These are phyloP conservation scores for Cucurbita maxima DNA, from an alignment of 306 rosid genomes.

Conservation along the genomic window DNA sequence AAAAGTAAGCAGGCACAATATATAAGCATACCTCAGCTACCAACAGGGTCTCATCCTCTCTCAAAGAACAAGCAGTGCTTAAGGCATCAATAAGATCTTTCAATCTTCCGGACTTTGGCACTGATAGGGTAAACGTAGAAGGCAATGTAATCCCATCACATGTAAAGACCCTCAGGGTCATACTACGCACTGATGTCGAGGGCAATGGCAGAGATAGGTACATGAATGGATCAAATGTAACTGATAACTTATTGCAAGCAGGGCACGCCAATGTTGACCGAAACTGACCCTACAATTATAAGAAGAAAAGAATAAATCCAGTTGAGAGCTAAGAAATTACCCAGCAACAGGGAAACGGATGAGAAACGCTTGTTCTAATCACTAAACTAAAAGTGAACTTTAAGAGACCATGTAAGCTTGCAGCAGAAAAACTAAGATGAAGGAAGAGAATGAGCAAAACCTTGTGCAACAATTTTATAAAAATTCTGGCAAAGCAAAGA, in stretches of 20 bases:
- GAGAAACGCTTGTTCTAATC: neutral
- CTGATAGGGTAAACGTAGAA: slow-evolving; percentile 28
- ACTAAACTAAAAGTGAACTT: neutral
- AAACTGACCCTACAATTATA: slow-evolving; percentile 58
- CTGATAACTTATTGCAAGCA: slow-evolving; percentile 52
- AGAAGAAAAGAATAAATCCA: neutral
- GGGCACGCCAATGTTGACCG: slow-evolving; percentile 76
- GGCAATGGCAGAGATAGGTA: slow-evolving; percentile 78
- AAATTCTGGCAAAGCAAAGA: neutral
- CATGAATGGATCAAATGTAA: slow-evolving; percentile 91
- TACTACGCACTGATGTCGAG: slow-evolving; percentile 45
- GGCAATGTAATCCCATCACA: slow-evolving; percentile 47
- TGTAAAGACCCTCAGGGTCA: slow-evolving; percentile 53
- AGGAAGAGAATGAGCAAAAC: neutral
- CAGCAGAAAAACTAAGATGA: neutral
- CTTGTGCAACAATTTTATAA: neutral
- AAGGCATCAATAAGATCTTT: slow-evolving; percentile 52
- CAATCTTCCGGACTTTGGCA: slow-evolving; percentile 38
- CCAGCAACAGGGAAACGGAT: neutral
- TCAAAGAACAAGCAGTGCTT: slow-evolving; percentile 41
- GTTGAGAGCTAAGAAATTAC: neutral
- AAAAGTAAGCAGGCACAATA: neutral
- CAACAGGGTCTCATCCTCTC: slow-evolving; percentile 60
- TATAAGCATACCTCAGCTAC: slow-evolving; percentile 54
- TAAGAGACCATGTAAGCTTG: neutral